Evolutionary conservation across 176 grass and related monocot species (phyloP).

Genomic region (Musa troglodytarum): DNA sequence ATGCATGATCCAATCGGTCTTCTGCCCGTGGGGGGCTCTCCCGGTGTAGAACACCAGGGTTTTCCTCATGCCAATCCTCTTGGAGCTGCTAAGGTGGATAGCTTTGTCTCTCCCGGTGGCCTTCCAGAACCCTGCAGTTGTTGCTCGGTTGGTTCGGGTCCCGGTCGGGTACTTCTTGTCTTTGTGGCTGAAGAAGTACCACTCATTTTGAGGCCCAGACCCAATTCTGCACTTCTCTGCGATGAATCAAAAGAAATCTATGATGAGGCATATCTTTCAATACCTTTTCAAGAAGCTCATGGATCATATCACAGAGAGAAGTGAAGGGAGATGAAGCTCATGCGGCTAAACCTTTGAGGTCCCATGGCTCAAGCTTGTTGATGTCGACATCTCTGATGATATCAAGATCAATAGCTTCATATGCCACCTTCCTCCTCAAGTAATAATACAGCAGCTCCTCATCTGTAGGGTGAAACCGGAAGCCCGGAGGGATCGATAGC

Average conservation of each 20-base stretch:
- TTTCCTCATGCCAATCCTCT: slow-evolving; percentile 82
- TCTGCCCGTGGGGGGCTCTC: slow-evolving; percentile 83
- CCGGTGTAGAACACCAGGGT: slow-evolving; percentile 95
- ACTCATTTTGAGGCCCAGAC: slow-evolving; percentile 82
- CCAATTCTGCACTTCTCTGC: slow-evolving; percentile 90
- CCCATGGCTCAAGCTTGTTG: slow-evolving; percentile 96
- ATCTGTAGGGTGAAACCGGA: slow-evolving; percentile 92
- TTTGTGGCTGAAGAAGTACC: slow-evolving; percentile 99
- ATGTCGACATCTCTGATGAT: slow-evolving; percentile 92
- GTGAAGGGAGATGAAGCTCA: no score
- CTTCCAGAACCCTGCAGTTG: slow-evolving; percentile 79
- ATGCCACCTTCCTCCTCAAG: slow-evolving; percentile 92
- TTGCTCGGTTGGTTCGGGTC: slow-evolving; percentile 86
- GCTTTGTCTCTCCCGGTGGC: slow-evolving; percentile 87
- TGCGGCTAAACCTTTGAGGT: slow-evolving; percentile 62
- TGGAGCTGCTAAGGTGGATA: slow-evolving; percentile 46
- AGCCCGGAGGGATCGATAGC: slow-evolving; percentile 75
- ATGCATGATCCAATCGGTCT: slow-evolving; percentile 56
- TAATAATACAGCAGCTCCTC: slow-evolving; percentile 99
- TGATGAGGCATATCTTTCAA: no score
- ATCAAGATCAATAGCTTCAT: slow-evolving; percentile 95
- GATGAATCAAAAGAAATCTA: background rate
- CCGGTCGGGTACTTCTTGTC: slow-evolving; percentile 98
- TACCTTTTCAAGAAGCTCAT: no score
- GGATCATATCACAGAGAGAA: no score